Percentiles rank a stretch among this genome's conserved stretches.
Conservation (phyloP, 2,329 filamentous ascomycete species). For the Eutypa lata region DNA sequence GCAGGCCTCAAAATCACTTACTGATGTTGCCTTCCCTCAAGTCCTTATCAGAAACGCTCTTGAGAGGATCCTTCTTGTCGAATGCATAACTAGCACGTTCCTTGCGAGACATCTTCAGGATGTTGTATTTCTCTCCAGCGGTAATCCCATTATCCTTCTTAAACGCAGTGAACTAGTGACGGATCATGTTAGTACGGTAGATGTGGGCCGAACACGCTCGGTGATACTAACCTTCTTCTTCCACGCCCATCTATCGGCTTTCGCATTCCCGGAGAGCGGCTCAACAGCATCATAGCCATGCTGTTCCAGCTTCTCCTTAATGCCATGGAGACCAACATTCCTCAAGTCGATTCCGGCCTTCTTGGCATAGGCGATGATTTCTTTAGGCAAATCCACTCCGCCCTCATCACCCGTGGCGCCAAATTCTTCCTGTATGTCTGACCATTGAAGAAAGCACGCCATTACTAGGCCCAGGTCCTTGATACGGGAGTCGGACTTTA, state of each 20-base stretch:
- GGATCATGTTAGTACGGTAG: not conserved
- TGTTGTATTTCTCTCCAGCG: constrained; percentile 17
- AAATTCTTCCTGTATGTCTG: constrained; percentile 5
- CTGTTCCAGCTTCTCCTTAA: constrained; percentile 2
- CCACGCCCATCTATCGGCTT: constrained; percentile 19
- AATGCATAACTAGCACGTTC: constrained; percentile 15
- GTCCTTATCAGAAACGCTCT: constrained; percentile 16
- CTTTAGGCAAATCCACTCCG: constrained; percentile 11
- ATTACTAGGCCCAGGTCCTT: constrained; percentile 19
- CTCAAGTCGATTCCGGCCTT: constrained; percentile 17
- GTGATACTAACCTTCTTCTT: constrained; percentile 14
- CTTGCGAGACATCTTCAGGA: constrained; percentile 17
- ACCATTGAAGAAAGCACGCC: constrained; percentile 15
- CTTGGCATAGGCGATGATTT: constrained; percentile 18
- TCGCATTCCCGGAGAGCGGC: constrained; percentile 11
- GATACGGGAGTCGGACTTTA: constrained; percentile 16
- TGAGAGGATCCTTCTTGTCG: constrained; percentile 20
- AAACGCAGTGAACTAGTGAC: constrained; percentile 15
- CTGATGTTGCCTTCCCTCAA: constrained; percentile 15
- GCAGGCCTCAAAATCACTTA: constrained; percentile 12
- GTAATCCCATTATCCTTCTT: constrained; percentile 13
- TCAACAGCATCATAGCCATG: constrained; percentile 8
- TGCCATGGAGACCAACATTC: constrained; percentile 9
- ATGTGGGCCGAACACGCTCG: not conserved
- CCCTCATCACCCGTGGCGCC: constrained; percentile 1